A percentile compares a stretch with the other conserved stretches of the same genome.
phyloP scores from a whole-genome alignment of 768 basidiomycete species.

The Mycena crocata region DNA sequence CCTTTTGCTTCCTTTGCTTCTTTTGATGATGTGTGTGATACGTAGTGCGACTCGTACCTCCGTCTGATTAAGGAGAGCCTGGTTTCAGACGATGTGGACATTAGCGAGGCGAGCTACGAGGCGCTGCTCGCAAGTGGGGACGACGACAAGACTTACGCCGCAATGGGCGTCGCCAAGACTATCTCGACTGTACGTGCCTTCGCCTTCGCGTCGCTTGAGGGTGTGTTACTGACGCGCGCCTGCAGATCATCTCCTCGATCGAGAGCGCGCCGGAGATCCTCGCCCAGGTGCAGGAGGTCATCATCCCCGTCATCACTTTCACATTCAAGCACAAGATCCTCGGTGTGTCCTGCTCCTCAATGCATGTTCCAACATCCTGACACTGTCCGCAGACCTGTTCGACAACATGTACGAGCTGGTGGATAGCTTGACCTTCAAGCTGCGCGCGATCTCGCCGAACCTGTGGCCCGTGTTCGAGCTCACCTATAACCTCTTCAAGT shows the following conservation, averaged over 20 bases:
- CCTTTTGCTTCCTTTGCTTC: too few relatives aligned
- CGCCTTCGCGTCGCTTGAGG: slow-evolving; percentile 4
- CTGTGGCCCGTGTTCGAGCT: slow-evolving; percentile 92
- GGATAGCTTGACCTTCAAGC: slow-evolving; percentile 87
- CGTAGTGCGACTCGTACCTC: slow-evolving; percentile 83
- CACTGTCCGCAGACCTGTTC: slow-evolving; percentile 70
- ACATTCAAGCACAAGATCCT: slow-evolving; percentile 83
- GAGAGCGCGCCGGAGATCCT: slow-evolving; percentile 81
- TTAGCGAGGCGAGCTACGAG: slow-evolving; percentile 66
- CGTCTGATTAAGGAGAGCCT: slow-evolving; percentile 81
- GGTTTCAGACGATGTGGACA: slow-evolving; percentile 62
- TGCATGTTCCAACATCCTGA: background rate
- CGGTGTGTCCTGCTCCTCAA: slow-evolving; percentile 58
- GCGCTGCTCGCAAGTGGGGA: slow-evolving; percentile 65
- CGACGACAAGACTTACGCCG: slow-evolving; percentile 88
- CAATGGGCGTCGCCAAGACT: slow-evolving; percentile 90
- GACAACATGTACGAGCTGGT: slow-evolving; percentile 90
- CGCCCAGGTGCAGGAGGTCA: slow-evolving; percentile 81
- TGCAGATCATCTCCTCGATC: slow-evolving; percentile 79
- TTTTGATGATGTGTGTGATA: background rate
- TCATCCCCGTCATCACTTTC: slow-evolving; percentile 81
- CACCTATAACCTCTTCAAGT: slow-evolving; percentile 86
- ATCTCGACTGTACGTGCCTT: slow-evolving; percentile 72
- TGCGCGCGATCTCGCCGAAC: slow-evolving; percentile 76
- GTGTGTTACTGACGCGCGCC: background rate